Evolutionary conservation across 2,329 filamentous ascomycete species (phyloP).

Genomic region (Paraphoma chrysanthemicola): DNA sequence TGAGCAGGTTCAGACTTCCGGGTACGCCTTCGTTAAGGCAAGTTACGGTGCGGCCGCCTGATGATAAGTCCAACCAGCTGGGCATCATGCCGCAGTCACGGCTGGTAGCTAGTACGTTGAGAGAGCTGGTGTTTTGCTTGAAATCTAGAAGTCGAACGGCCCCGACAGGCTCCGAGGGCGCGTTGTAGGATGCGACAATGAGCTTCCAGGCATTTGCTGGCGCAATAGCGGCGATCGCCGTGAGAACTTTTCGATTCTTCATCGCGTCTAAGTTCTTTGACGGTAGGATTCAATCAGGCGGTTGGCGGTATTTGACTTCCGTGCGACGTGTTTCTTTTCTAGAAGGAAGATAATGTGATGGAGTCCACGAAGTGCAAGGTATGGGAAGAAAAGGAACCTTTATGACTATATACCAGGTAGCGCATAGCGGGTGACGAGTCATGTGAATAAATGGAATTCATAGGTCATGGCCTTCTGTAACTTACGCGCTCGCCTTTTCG

Average conservation of each 20-base stretch:
- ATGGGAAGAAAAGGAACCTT: no score
- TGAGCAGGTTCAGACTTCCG: constrained; percentile 54
- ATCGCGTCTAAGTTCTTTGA: background rate
- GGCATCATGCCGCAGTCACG: constrained; percentile 61
- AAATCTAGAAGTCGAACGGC: constrained; percentile 50
- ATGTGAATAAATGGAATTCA: no score
- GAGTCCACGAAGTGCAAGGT: no score
- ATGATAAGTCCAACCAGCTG: constrained; percentile 67
- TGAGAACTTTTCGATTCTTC: background rate
- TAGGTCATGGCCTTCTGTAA: no score
- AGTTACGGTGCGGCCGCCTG: constrained; percentile 59
- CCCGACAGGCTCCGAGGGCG: constrained; percentile 30
- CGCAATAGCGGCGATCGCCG: background rate
- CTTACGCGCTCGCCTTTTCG: no score
- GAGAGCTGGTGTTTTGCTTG: constrained; percentile 19
- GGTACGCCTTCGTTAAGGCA: constrained; percentile 65
- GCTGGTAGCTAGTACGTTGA: constrained; percentile 55
- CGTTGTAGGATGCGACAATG: constrained; percentile 53
- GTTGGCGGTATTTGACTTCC: no score
- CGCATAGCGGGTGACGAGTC: no score
- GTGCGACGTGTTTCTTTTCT: no score
- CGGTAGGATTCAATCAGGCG: no score
- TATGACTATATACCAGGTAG: no score
- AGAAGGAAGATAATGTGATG: no score
- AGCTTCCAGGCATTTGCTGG: constrained; percentile 40